These are phyloP conservation scores for Pelargonium citronellum DNA, from an alignment of 441 rosid species.

Conservation along the genomic window DNA sequence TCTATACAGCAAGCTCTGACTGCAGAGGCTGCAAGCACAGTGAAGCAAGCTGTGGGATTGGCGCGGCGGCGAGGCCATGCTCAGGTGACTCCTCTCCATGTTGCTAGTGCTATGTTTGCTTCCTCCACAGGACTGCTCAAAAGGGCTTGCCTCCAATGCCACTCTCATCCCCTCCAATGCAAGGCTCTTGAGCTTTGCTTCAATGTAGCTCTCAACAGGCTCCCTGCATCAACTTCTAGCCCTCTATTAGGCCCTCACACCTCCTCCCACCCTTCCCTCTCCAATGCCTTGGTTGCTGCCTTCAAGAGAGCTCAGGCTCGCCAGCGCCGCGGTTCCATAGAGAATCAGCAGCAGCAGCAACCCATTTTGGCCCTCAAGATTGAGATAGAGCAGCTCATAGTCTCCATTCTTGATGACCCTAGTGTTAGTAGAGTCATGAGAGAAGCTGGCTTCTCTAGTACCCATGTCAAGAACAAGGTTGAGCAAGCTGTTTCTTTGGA, in stretches of 20 bases:
- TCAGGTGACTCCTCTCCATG: slow-evolving; percentile 74
- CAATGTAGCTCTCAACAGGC: slow-evolving; percentile 66
- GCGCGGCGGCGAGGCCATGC: slow-evolving; percentile 67
- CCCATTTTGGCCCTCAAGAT: slow-evolving; percentile 64
- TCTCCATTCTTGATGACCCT: slow-evolving; percentile 66
- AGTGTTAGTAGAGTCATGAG: slow-evolving; percentile 78
- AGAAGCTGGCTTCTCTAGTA: slow-evolving; percentile 71
- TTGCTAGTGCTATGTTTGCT: slow-evolving; percentile 63
- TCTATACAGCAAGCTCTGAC: slow-evolving; percentile 51
- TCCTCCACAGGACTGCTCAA: slow-evolving; percentile 48
- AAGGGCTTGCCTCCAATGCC: slow-evolving; percentile 58
- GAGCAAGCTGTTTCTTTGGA: slow-evolving; percentile 54
- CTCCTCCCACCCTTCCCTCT: slow-evolving; percentile 45
- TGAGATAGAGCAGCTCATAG: slow-evolving; percentile 54
- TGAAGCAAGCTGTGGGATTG: slow-evolving; percentile 54
- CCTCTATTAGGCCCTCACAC: slow-evolving; percentile 35
- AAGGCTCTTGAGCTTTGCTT: slow-evolving; percentile 73
- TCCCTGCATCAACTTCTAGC: slow-evolving; percentile 50
- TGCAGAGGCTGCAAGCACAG: slow-evolving; percentile 41
- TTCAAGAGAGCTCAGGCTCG: slow-evolving; percentile 76
- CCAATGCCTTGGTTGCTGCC: slow-evolving; percentile 69
- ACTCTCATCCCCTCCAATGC: slow-evolving; percentile 70
- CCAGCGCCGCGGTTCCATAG: slow-evolving; percentile 65
- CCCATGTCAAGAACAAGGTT: slow-evolving; percentile 50
- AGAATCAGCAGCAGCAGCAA: slow-evolving; percentile 73